These are phyloP conservation scores for Candida glucosophila DNA, from an alignment of 1,139 yeast genomes.

Conservation along the genomic window DNA sequence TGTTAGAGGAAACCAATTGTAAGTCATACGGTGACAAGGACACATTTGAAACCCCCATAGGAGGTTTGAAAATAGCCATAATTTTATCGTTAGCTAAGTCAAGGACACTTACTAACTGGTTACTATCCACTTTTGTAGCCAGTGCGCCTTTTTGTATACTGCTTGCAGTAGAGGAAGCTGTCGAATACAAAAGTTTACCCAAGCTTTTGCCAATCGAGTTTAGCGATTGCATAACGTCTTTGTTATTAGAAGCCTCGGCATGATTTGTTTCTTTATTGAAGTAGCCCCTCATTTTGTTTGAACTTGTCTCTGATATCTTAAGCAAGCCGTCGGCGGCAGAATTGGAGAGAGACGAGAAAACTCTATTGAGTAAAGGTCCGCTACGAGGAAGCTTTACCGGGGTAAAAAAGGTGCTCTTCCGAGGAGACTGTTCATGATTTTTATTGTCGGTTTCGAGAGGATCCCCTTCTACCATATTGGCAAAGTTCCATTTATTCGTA, in stretches of 20 bases:
- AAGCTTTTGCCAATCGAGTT: constrained; percentile 25
- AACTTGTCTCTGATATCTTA: constrained; percentile 40
- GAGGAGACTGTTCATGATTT: constrained; percentile 1
- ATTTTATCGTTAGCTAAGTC: constrained; percentile 38
- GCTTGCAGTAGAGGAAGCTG: constrained; percentile 27
- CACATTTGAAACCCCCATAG: constrained; percentile 54
- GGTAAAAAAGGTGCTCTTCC: constrained; percentile 16
- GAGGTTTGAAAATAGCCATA: constrained; percentile 46
- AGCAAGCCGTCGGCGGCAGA: constrained; percentile 48
- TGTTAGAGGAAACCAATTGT: constrained; percentile 46
- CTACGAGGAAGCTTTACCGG: constrained; percentile 40
- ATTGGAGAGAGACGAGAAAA: constrained; percentile 40
- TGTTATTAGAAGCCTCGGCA: constrained; percentile 7
- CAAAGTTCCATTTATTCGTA: constrained; percentile 5
- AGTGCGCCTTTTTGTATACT: constrained; percentile 21
- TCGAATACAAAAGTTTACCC: constrained; percentile 24
- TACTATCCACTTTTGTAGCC: constrained; percentile 17
- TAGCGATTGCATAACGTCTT: constrained; percentile 13
- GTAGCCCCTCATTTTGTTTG: constrained; percentile 33
- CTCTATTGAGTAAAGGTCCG: constrained; percentile 36
- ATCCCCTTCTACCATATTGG: constrained; percentile 5
- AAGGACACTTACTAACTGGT: constrained; percentile 32
- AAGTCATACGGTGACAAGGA: constrained; percentile 59
- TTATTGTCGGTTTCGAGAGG: constrained; percentile 7
- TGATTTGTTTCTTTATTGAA: constrained; percentile 14